Conservation (phyloP, 495 filamentous ascomycete species). For the Hypoxylon lenormandii region DNA sequence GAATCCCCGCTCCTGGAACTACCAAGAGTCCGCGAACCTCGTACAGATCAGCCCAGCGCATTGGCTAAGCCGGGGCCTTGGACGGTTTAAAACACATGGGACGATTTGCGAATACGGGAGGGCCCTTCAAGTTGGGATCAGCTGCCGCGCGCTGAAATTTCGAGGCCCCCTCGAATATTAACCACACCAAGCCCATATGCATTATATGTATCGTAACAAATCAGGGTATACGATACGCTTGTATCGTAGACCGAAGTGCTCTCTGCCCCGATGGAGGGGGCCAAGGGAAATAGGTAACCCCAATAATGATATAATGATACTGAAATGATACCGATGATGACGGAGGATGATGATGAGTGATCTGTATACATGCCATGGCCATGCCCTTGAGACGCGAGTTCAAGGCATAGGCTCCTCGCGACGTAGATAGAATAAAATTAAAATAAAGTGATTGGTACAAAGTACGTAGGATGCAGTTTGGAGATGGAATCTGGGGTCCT, state of each 20-base stretch:
- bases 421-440: constrained; percentile 1
- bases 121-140: not conserved
- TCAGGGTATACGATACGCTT: not conserved
- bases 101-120: constrained; percentile 6
- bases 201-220: no score
- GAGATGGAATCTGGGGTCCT: constrained; percentile 43
- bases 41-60: constrained; percentile 34
- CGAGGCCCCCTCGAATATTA: constrained; percentile 2
- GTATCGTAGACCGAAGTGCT: not conserved
- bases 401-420: not conserved
- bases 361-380: not conserved
- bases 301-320: no score
- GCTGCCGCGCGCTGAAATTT: not conserved
- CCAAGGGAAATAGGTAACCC: not conserved
- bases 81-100: constrained; percentile 29
- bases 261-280: not conserved
- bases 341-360: constrained; percentile 3
- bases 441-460: constrained; percentile 15
- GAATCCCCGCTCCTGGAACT: constrained; percentile 31
- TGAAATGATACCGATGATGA: not conserved
- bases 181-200: not conserved
- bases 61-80: constrained; percentile 28
- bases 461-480: constrained; percentile 27
- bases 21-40: constrained; percentile 3
- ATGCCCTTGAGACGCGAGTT: not conserved